Evolutionary conservation across 768 basidiomycete species (phyloP).

Genomic region (Macrolepiota dolichaula): DNA sequence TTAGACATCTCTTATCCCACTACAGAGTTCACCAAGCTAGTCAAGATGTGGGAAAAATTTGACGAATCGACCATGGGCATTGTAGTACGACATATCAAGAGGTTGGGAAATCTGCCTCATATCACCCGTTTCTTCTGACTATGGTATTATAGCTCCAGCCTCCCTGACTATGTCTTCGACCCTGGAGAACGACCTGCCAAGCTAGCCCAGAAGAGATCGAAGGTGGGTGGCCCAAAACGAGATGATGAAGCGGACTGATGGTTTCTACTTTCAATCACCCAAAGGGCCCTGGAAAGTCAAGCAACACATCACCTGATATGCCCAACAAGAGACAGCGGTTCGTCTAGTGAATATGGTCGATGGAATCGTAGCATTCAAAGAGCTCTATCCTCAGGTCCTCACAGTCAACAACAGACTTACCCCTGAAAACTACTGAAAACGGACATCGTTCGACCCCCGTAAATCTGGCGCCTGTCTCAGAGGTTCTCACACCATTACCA

Average conservation of each 20-base stretch:
- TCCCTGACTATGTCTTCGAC: constrained; percentile 84
- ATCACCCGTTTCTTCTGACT: not conserved
- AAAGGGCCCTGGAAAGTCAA: constrained; percentile 62
- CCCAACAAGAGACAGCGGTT: constrained; percentile 85
- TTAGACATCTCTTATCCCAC: constrained; percentile 98
- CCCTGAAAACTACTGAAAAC: constrained; percentile 40
- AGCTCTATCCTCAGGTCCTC: constrained; percentile 41
- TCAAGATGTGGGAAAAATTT: constrained; percentile 94
- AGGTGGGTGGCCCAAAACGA: constrained; percentile 37
- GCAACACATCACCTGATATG: constrained; percentile 60
- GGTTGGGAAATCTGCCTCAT: constrained; percentile 37
- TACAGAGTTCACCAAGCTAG: constrained; percentile 89
- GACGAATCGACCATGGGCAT: constrained; percentile 93
- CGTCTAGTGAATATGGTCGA: constrained; percentile 33
- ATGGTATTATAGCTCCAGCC: constrained; percentile 45
- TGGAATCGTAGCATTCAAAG: constrained; percentile 22
- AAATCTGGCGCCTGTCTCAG: constrained; percentile 26
- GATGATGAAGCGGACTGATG: not conserved
- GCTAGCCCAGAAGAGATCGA: constrained; percentile 69
- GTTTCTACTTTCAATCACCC: constrained; percentile 10
- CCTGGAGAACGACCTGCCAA: constrained; percentile 76
- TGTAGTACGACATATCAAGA: constrained; percentile 88
- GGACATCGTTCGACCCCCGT: constrained; percentile 27
- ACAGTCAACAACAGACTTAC: constrained; percentile 31
- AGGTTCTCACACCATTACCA: constrained; percentile 35